Conservation (phyloP, 306 rosid genomes). For the Begonia fuchsioides region DNA sequence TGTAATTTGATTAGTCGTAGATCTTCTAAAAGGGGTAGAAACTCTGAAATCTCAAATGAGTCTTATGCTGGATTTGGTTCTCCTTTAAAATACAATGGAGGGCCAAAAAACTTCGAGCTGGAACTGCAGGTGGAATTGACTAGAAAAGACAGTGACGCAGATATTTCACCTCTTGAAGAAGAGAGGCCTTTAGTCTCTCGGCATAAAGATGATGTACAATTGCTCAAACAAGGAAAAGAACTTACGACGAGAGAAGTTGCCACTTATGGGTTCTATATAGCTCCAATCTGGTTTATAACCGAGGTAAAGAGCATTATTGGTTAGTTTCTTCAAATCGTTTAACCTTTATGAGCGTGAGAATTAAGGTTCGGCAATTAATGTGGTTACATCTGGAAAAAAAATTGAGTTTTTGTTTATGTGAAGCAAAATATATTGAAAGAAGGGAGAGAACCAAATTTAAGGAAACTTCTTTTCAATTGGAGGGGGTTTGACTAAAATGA, state of each 20-base stretch:
- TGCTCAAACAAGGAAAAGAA: slow-evolving; percentile 29
- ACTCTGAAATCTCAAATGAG: slow-evolving; percentile 27
- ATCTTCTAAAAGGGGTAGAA: slow-evolving; percentile 55
- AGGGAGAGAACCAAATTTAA: too few relatives aligned
- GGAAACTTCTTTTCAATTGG: background rate
- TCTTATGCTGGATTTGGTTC: slow-evolving; percentile 19
- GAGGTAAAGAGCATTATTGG: slow-evolving; percentile 39
- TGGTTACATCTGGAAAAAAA: too few relatives aligned
- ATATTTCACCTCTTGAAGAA: slow-evolving; percentile 41
- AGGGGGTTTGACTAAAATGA: background rate
- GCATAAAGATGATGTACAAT: slow-evolving; percentile 34
- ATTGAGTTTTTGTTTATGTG: too few relatives aligned
- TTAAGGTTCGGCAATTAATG: too few relatives aligned
- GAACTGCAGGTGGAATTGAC: slow-evolving; percentile 29
- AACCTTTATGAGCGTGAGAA: background rate
- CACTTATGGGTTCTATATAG: slow-evolving; percentile 71
- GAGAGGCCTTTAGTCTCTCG: slow-evolving; percentile 47
- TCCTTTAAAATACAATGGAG: slow-evolving; percentile 33
- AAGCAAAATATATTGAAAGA: background rate
- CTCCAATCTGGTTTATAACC: slow-evolving; percentile 89
- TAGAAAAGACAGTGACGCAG: slow-evolving; percentile 55
- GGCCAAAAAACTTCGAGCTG: slow-evolving; percentile 34
- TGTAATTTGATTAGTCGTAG: slow-evolving; percentile 34
- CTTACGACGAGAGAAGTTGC: slow-evolving; percentile 63
- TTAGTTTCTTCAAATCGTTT: slow-evolving; percentile 8